phyloP scores from a whole-genome alignment of 179 eudicot species.

The Drosera spatulata region DNA sequence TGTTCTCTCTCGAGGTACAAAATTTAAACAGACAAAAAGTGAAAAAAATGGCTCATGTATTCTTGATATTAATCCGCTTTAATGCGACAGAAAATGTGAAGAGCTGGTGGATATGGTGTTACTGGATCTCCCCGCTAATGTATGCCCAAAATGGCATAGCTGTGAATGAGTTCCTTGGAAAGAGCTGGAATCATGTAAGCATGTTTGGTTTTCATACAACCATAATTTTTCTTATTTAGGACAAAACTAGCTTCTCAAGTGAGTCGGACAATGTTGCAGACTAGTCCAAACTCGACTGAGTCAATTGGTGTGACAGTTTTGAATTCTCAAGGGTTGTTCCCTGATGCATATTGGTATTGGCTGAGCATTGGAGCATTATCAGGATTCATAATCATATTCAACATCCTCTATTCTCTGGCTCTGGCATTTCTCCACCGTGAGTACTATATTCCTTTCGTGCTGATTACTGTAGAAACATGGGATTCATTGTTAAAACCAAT shows the following conservation, averaged over 20 bases:
- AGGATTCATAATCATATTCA: conserved; percentile 22
- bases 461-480: too few relatives aligned
- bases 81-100: conserved; percentile 20
- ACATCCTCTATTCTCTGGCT: conserved; percentile 5
- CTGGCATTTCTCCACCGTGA: conserved; percentile 7
- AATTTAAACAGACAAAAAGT: too few relatives aligned
- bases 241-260: neutral
- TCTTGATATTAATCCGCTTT: too few relatives aligned
- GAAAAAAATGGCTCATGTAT: too few relatives aligned
- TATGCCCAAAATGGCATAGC: conserved; percentile 36
- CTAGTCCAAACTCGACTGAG: conserved; percentile 5
- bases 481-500: too few relatives aligned
- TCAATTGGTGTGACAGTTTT: conserved; percentile 13
- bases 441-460: too few relatives aligned
- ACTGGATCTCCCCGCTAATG: conserved; percentile 42
- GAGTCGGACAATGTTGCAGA: neutral
- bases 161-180: conserved; percentile 40
- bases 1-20: conserved; percentile 21
- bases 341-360: conserved; percentile 30
- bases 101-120: conserved; percentile 56
- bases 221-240: neutral
- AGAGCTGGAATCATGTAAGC: conserved; percentile 36
- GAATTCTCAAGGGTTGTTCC: conserved; percentile 21
- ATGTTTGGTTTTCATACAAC: neutral
- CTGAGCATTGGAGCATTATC: conserved; percentile 19